Evolutionary conservation across 768 basidiomycete species (phyloP), one percentile per base, ranked within the genome.

Genomic region (Kwoniella europaea): DNA sequence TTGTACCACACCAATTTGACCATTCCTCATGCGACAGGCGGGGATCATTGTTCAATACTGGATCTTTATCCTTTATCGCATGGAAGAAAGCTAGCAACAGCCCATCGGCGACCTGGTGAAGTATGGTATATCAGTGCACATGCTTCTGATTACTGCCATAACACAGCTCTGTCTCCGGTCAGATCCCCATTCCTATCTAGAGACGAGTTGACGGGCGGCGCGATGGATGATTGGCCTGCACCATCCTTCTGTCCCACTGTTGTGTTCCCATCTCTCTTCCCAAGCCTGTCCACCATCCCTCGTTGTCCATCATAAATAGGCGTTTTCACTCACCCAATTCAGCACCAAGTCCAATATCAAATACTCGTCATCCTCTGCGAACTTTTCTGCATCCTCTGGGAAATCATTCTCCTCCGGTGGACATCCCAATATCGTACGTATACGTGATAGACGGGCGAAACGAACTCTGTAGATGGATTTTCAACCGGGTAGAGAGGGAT

Each of bases 1-100:
- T 76, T 4, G 83, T 84, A 15, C 83, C 83, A 57, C 83, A 84
- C 67, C 71, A 82, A 67, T 84, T 84, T 18, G 77, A 74, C 83
- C 83, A 84, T 63, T 76, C 82, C 54, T 79, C 76, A 65, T 79
- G 70, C 16, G 58, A 54, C 55, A 72, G 63, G 5, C 62, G 64
- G 20, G 75, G 72, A 68, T 84, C 82, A 60, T 82, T 81, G 59
- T 84, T 82, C 27, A 68, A 68, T 18, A 77, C 69, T 20, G 74
- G 71, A 63, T 84, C 82, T 52, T 78, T 76, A 62, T 84, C 83
- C 57, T 68, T 71, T 67, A 82, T 81, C 3, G 82, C 83, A 66
- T 84, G 83, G 67, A 84, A 84, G 74, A 84, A 84, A 4, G 81
- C 83, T 15, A 84, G 73, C 15, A 83, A 66, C 10, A 84, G 16